These are phyloP conservation scores for Cucurbita pepo DNA, from an alignment of 306 rosid species.

Conservation along the genomic window DNA sequence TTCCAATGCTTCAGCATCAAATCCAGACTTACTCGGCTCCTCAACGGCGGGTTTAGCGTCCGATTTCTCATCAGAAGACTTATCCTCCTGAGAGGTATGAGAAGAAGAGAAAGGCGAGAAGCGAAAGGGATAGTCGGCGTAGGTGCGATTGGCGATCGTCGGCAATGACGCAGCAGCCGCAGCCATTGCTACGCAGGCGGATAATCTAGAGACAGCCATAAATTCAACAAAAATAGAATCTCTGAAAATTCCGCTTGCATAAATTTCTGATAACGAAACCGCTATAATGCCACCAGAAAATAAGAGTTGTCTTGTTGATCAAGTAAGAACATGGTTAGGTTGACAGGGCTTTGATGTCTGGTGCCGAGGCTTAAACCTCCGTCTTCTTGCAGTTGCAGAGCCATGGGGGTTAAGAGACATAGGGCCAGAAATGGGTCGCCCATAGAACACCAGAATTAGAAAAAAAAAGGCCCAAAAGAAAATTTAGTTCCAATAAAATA, in stretches of 20 bases:
- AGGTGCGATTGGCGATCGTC: conserved; percentile 30
- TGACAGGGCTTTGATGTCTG: neutral
- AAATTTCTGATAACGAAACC: neutral
- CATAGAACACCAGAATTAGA: neutral
- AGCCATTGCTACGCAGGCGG: conserved; percentile 49
- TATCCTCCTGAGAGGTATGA: conserved; percentile 16
- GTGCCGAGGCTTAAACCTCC: neutral
- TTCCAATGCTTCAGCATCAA: conserved; percentile 74
- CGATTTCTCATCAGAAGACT: conserved; percentile 23
- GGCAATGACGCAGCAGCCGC: conserved; percentile 55
- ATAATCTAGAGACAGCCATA: conserved; percentile 49
- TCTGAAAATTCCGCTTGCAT: neutral
- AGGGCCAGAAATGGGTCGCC: neutral
- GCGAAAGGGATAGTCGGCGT: conserved; percentile 53
- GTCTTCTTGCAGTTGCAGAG: neutral
- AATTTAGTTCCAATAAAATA: neutral
- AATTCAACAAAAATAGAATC: conserved; percentile 15
- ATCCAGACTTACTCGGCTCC: conserved; percentile 61
- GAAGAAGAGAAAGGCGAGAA: conserved; percentile 36
- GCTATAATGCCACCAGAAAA: neutral
- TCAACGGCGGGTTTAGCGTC: conserved; percentile 32
- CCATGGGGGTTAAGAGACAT: conserved; percentile 1
- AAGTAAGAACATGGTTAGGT: neutral
- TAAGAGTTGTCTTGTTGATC: neutral
- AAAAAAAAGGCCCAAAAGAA: neutral